Evolutionary conservation across 305 asterid genomes (phyloP).

Genomic region (Fraxinus baroniana): DNA sequence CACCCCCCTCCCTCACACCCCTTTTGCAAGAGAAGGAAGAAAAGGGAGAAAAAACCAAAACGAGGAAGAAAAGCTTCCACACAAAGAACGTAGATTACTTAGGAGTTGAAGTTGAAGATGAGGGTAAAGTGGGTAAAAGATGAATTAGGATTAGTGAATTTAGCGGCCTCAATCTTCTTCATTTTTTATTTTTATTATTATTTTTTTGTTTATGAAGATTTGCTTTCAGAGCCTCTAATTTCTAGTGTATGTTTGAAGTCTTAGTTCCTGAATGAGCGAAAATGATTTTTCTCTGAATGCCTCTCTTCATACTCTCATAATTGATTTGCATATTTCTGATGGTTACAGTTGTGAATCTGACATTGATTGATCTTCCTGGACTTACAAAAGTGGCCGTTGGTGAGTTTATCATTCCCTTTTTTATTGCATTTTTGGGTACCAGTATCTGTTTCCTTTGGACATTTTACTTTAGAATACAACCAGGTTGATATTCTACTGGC

Average conservation of each 20-base stretch:
- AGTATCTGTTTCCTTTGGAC: not conserved
- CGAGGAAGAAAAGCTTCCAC: not conserved
- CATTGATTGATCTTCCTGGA: constrained; percentile 82
- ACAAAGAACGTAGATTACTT: not conserved
- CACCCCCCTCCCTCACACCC: not conserved
- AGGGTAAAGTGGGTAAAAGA: not conserved
- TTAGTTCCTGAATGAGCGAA: constrained; percentile 12
- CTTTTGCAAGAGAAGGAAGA: not conserved
- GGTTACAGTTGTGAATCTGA: constrained; percentile 71
- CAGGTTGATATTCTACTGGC: constrained; percentile 19
- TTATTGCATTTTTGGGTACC: constrained; percentile 1
- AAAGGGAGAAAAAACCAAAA: not conserved
- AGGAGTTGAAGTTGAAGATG: not conserved
- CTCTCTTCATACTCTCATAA: constrained; percentile 9
- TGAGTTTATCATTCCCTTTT: constrained; percentile 28
- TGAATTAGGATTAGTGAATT: not conserved
- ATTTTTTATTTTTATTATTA: too few species aligned
- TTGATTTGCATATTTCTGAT: constrained; percentile 28
- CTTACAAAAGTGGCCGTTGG: constrained; percentile 84
- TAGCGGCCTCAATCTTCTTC: not conserved
- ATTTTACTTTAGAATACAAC: not conserved
- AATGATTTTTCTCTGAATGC: constrained; percentile 1
- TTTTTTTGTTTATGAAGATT: constrained; percentile 2
- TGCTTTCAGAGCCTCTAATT: not conserved
- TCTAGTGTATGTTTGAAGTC: constrained; percentile 1